phyloP scores from a whole-genome alignment of 495 filamentous ascomycete species.

The Xylaria palmicola region DNA sequence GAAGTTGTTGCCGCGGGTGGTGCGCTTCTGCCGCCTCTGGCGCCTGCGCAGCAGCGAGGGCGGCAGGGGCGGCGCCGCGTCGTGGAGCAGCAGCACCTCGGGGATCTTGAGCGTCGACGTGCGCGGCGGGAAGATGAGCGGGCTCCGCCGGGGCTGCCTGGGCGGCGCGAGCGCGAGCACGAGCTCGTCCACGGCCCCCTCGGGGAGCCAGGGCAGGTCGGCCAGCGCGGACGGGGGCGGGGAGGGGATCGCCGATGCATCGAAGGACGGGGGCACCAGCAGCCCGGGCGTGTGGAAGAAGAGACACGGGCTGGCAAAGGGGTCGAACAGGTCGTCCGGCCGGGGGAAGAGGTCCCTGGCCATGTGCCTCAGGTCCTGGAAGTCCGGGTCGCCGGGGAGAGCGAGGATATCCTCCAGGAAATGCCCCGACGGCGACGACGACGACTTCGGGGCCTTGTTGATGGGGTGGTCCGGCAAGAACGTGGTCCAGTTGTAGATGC shows the following conservation, averaged over 20 bases:
- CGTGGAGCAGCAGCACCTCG: conserved; percentile 35
- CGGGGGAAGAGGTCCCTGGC: conserved; percentile 36
- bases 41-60: background rate
- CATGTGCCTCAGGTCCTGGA: conserved; percentile 28
- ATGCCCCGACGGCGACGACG: background rate
- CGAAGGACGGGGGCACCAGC: conserved; percentile 38
- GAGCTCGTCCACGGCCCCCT: background rate
- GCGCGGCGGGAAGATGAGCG: conserved; percentile 38
- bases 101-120: conserved; percentile 38
- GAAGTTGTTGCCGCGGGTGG: conserved; percentile 29
- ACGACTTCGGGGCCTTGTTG: conserved; percentile 19
- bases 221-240: background rate
- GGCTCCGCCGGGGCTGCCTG: conserved; percentile 23
- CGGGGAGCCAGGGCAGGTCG: background rate
- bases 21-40: conserved; percentile 11
- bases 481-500: conserved; percentile 55
- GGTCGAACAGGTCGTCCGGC: conserved; percentile 48
- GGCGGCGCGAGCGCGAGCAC: background rate
- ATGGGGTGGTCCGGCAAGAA: conserved; percentile 46
- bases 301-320: conserved; percentile 51
- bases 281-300: conserved; percentile 52
- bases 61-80: conserved; percentile 15
- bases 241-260: conserved; percentile 14
- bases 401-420: conserved; percentile 13
- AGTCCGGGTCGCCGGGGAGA: conserved; percentile 10